These are phyloP conservation scores for Claviceps monticola DNA, from an alignment of 2,329 filamentous ascomycete genomes.

Conservation along the genomic window DNA sequence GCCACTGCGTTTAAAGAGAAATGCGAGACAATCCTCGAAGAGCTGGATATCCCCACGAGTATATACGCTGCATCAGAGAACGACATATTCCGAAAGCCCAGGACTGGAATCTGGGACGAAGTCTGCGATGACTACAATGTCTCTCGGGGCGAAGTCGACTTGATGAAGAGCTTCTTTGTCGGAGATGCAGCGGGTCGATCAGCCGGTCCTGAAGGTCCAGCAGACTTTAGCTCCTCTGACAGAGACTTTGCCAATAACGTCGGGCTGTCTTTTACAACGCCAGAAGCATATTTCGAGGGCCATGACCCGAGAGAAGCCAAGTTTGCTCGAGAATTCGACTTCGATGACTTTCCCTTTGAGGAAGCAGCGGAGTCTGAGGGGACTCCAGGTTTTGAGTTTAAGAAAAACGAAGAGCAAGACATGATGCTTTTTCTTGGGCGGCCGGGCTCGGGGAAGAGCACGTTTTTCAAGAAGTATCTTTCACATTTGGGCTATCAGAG, in stretches of 20 bases:
- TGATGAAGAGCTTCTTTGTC: constrained; percentile 65
- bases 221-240: constrained; percentile 54
- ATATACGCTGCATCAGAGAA: constrained; percentile 78
- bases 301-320: constrained; percentile 42
- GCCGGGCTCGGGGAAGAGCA: constrained; percentile 83
- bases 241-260: constrained; percentile 77
- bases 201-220: constrained; percentile 24
- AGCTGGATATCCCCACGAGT: constrained; percentile 61
- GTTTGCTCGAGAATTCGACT: constrained; percentile 60
- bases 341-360: constrained; percentile 40
- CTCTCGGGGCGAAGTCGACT: constrained; percentile 46
- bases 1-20: constrained; percentile 75
- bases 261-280: constrained; percentile 67
- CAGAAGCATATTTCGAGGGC: constrained; percentile 80
- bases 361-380: constrained; percentile 9
- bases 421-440: constrained; percentile 79
- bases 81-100: constrained; percentile 76
- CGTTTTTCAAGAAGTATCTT: constrained; percentile 69
- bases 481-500: constrained; percentile 68
- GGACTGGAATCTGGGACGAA: constrained; percentile 74
- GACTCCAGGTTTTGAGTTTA: constrained; percentile 30
- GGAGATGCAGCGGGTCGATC: constrained; percentile 66
- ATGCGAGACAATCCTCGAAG: constrained; percentile 51
- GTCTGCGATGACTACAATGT: constrained; percentile 45
- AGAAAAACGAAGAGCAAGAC: constrained; percentile 53